A percentile compares a stretch with the other conserved stretches of the same genome.
phyloP scores from a whole-genome alignment of 148 eudicot species.

The Heliosperma pusillum region DNA sequence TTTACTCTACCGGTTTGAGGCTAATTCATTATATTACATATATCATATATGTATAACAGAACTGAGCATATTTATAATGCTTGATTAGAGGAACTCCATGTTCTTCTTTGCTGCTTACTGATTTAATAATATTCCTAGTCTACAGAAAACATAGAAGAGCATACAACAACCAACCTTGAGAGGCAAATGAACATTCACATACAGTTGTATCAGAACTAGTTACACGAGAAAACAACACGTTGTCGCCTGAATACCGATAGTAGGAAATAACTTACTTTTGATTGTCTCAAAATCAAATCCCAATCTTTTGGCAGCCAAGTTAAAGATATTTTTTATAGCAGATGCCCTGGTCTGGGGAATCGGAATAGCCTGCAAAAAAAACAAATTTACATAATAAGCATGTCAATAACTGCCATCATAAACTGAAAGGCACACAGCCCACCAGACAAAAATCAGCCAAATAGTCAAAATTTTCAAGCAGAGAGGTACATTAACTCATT shows the following conservation, averaged over 20 bases:
- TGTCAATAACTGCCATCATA: not conserved
- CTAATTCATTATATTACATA: too few species aligned
- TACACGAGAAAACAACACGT: not conserved
- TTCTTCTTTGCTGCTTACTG: too few species aligned
- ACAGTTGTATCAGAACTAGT: not conserved
- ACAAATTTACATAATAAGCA: conserved; percentile 9
- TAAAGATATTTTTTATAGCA: conserved; percentile 60
- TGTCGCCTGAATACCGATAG: not conserved
- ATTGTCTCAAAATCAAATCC: conserved; percentile 59
- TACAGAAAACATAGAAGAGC: not conserved
- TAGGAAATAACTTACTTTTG: conserved; percentile 44
- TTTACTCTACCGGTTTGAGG: too few species aligned
- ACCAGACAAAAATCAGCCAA: not conserved
- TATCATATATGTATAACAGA: too few species aligned
- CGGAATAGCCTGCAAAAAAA: conserved; percentile 74
- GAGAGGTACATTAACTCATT: not conserved
- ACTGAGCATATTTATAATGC: too few species aligned
- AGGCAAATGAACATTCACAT: not conserved
- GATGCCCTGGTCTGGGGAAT: conserved; percentile 67
- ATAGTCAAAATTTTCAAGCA: not conserved
- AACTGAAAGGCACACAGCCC: conserved; percentile 8
- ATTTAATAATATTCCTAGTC: too few species aligned
- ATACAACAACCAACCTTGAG: not conserved
- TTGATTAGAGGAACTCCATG: too few species aligned
- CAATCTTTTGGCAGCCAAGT: conserved; percentile 82